These are phyloP conservation scores for Penicillium ucsense DNA, from an alignment of 495 filamentous ascomycete genomes.

Conservation along the genomic window DNA sequence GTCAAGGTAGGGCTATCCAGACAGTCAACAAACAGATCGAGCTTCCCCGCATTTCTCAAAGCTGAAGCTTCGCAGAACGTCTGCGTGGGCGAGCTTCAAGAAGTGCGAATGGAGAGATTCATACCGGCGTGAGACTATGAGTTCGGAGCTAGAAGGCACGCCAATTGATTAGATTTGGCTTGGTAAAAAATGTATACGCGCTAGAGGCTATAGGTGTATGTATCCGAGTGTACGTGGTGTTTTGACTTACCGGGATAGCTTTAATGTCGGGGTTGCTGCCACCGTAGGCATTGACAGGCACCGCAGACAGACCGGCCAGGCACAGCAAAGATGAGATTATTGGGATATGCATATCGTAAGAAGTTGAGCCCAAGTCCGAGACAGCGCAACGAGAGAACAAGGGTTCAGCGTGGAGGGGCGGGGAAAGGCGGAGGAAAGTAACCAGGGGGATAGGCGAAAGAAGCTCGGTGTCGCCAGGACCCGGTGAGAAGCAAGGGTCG, in stretches of 20 bases:
- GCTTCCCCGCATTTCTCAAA: background rate
- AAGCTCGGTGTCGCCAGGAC: conserved; percentile 21
- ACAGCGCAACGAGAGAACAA: conserved; percentile 18
- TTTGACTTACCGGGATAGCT: conserved; percentile 43
- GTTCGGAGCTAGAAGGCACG: conserved; percentile 53
- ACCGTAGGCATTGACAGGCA: conserved; percentile 27
- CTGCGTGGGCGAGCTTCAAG: background rate
- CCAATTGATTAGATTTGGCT: conserved; percentile 4
- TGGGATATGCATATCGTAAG: conserved; percentile 27
- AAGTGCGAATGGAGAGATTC: conserved; percentile 5
- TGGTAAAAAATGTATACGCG: too few species aligned
- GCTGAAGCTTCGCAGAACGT: too few species aligned
- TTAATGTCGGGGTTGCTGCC: conserved; percentile 36
- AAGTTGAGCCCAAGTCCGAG: conserved; percentile 16
- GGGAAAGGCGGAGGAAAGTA: background rate
- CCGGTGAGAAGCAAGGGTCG: conserved; percentile 8
- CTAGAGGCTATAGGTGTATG: too few species aligned
- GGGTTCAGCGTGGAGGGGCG: conserved; percentile 8
- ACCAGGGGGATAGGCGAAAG: background rate
- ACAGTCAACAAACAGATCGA: conserved; percentile 16
- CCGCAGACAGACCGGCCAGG: conserved; percentile 25
- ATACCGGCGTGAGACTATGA: conserved; percentile 54
- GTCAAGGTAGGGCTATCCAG: conserved; percentile 80
- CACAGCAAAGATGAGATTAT: conserved; percentile 31
- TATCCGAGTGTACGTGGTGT: too few species aligned